Base-by-base conservation (phyloP, 306 rosid species). In the Prinsepia uniflora region DNA sequence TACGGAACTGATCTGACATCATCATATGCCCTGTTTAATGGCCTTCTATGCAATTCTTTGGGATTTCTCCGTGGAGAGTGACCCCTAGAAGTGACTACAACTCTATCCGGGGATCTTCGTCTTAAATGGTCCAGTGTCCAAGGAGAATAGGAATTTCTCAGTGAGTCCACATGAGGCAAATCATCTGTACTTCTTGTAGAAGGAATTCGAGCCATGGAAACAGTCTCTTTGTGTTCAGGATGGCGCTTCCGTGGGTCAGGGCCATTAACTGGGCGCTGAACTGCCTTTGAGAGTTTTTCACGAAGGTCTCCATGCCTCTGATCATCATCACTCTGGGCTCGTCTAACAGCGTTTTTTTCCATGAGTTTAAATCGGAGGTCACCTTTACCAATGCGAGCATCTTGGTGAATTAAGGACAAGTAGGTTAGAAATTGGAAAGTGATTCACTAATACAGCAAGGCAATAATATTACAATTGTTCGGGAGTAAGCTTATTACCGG, bases 341-440 rank as follows among this genome's bases (percentile, higher is more conserved):
- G 79, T 80, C 85, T 79, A n/a, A 65, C 72, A 39, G 88, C 85
- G 81, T 76, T 83, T 82, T 91, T 94, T 68, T 48, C 84, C 87
- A 89, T 80, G 74, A 94, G 96, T 80, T 91, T 94, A 76, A 81
- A 75, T 18, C 96, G 95, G 19, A 94, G 99, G 77, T 94, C 99
- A 68, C 86, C 85, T 86, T 81, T 86, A 43, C 83, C 84, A 78
- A 94, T 76, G 74, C 44, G 80, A 22, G 68, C 65, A 77, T 76
- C 94, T 83, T 78, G 20, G 64, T 15, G 59, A 80, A 55, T 81
- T 47, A 52, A 72, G 14, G 24, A 42, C 55, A 61, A 61, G 36
- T 1, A 70, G 44, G 79, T 80, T 63, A 78, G 70, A 73, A 63
- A 80, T 13, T 12, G 5, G 59, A 73, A 65, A 61, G 24, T 55